These are phyloP conservation scores for Cadophora gregata DNA, from an alignment of 2,329 filamentous ascomycete genomes.

Conservation along the genomic window DNA sequence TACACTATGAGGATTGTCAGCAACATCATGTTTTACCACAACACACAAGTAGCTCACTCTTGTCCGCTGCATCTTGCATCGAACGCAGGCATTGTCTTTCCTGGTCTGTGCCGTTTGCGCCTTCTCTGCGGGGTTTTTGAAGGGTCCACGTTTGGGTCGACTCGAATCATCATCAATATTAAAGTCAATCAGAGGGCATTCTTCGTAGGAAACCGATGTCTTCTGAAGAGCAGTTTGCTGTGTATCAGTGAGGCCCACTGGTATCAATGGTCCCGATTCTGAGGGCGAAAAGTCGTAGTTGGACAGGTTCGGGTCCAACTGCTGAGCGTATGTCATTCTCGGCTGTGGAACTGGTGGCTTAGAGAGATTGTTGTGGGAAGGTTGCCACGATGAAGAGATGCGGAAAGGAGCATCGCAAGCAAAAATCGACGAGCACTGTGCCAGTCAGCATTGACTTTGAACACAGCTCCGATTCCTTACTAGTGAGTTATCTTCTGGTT, in stretches of 20 bases:
- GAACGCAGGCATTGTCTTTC: slow-evolving; percentile 7
- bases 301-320: not conserved
- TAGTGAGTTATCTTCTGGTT: not conserved
- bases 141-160: not conserved
- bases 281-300: not conserved
- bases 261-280: no score
- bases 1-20: not conserved
- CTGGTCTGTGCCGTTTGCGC: slow-evolving; percentile 9
- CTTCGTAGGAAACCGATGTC: not conserved
- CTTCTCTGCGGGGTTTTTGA: not conserved
- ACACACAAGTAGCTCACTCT: not conserved
- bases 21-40: not conserved
- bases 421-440: not conserved
- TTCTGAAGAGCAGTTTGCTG: not conserved
- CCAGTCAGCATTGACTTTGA: not conserved
- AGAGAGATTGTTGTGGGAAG: not conserved
- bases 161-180: not conserved
- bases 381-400: not conserved
- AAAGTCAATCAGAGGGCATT: not conserved
- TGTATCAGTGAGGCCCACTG: not conserved
- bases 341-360: not conserved
- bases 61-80: slow-evolving; percentile 3
- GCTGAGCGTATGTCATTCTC: not conserved
- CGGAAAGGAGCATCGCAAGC: slow-evolving; percentile 8
- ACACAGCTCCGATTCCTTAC: not conserved